Evolutionary conservation across 805 yeast species (phyloP).

Genomic region (Nakazawaea holstii): DNA sequence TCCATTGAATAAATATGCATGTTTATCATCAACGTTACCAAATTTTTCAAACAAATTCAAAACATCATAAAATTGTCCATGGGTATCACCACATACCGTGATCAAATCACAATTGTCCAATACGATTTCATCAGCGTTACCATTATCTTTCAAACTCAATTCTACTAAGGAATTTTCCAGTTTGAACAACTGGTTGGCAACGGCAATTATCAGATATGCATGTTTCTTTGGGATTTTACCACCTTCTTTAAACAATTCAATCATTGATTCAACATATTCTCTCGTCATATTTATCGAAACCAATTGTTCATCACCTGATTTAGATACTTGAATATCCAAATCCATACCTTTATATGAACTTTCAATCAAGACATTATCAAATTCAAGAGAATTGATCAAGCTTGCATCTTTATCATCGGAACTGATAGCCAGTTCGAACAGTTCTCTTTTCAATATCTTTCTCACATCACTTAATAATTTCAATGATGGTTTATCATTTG

Average conservation of each 20-base stretch:
- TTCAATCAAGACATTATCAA: conserved; percentile 43
- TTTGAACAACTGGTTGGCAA: conserved; percentile 58
- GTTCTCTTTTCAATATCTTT: conserved; percentile 61
- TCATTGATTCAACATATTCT: conserved; percentile 58
- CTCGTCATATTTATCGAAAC: conserved; percentile 39
- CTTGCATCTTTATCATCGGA: conserved; percentile 51
- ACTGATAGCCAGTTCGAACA: conserved; percentile 84
- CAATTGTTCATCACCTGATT: conserved; percentile 26
- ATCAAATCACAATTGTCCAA: conserved; percentile 39
- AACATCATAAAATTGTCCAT: conserved; percentile 92
- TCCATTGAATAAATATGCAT: conserved; percentile 86
- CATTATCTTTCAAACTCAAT: conserved; percentile 35
- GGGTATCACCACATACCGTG: conserved; percentile 96
- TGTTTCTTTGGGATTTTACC: conserved; percentile 74
- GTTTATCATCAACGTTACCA: conserved; percentile 64
- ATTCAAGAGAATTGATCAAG: conserved; percentile 42
- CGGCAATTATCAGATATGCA: conserved; percentile 75
- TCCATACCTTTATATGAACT: conserved; percentile 55
- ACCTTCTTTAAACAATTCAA: conserved; percentile 68
- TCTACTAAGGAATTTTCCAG: conserved; percentile 76
- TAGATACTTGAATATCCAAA: conserved; percentile 35
- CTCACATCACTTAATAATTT: conserved; percentile 58
- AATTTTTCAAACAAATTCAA: conserved; percentile 69
- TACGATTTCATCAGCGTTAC: conserved; percentile 42
- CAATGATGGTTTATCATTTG: conserved; percentile 64